Base-by-base conservation (phyloP, 2,329 filamentous ascomycete genomes). In the Tolypocladium cylindrosporum region DNA sequence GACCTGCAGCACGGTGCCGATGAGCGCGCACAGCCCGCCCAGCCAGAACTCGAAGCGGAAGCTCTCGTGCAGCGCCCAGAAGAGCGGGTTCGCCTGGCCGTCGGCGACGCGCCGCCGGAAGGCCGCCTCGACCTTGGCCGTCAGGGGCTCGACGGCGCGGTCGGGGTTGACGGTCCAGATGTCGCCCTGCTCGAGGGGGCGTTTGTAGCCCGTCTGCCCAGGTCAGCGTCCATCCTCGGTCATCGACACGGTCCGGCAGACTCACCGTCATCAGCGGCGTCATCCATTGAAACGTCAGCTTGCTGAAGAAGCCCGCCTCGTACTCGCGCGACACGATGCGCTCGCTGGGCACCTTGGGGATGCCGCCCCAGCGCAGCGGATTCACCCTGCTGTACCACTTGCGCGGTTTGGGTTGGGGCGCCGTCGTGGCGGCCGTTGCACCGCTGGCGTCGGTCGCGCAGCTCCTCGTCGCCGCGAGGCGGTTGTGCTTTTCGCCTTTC, bases 261-360 rank as follows among this genome's bases (percentile, higher is more conserved):
- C 82, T 74, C 71, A 88, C 87, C 62, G 74, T 79, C 92, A 97
- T 97, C 57, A 97, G 69, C 1, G 90, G 87, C 0, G 85, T 85
- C 80, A 97, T 93, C 93, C 93, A 97, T 70, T 91, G 84, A 68
- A 96, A 97, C 4, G 87, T 88, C 27, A 96, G 70, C 58, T 79
- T 70, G 73, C 90, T 96, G 62, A 94, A 81, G 67, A 91, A 87
- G 2, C 81, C 76, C 6, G 92, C 92, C 4, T 76, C 79, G 68
- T 90, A 79, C 73, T 97, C 92, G 61, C 81, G 82, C 7, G 84
- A 91, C 0, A 78, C 70, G 8, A 64, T 65, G 58, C 77, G 77
- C 64, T 78, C 77, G 54, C 79, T 72, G 42, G 85, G 85, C 1
- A 87, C 74, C 0, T 80, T 75, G 1, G 84, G 82, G 2, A 79